Percentiles rank a stretch among this genome's conserved stretches.
These are phyloP conservation scores for Colletotrichum falcatum DNA, from an alignment of 2,329 filamentous ascomycete genomes.

Conservation along the genomic window DNA sequence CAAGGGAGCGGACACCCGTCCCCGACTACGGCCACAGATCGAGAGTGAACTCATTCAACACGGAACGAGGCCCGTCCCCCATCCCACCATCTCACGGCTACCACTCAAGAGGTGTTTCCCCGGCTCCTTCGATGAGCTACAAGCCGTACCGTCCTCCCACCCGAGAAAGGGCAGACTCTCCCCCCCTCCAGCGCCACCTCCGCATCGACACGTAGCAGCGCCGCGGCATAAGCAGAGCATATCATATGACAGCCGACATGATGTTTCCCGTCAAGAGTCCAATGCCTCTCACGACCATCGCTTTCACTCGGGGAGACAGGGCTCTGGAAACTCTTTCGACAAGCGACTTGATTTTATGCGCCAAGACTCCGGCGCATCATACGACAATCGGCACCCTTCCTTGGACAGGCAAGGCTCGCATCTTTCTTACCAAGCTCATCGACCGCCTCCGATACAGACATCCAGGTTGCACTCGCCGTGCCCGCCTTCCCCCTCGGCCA, in stretches of 20 bases:
- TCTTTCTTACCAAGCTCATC: conserved; percentile 48
- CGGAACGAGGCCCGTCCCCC: conserved; percentile 48
- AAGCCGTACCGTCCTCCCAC: conserved; percentile 46
- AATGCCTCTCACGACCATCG: conserved; percentile 54
- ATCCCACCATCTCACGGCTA: conserved; percentile 50
- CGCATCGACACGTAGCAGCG: conserved; percentile 76
- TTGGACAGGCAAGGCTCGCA: conserved; percentile 55
- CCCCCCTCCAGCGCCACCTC: conserved; percentile 87
- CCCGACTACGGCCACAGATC: conserved; percentile 32
- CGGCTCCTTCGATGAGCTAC: conserved; percentile 51
- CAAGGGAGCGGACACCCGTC: conserved; percentile 16
- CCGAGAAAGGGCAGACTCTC: conserved; percentile 62
- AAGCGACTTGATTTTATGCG: conserved; percentile 47
- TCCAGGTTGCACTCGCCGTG: conserved; percentile 71
- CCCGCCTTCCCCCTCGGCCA: conserved; percentile 75
- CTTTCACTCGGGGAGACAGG: conserved; percentile 50
- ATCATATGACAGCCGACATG: conserved; percentile 47
- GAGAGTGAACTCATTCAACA: conserved; percentile 49
- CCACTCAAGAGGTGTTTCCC: conserved; percentile 53
- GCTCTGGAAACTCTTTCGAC: conserved; percentile 56
- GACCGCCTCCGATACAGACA: conserved; percentile 61
- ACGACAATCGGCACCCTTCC: conserved; percentile 44
- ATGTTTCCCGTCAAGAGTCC: conserved; percentile 54
- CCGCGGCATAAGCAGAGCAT: conserved; percentile 48
- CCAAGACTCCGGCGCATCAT: conserved; percentile 50